A percentile compares a stretch with the other conserved stretches of the same genome.
These are phyloP conservation scores for Arabidopsis lyrata DNA, from an alignment of 441 rosid species.

Conservation along the genomic window DNA sequence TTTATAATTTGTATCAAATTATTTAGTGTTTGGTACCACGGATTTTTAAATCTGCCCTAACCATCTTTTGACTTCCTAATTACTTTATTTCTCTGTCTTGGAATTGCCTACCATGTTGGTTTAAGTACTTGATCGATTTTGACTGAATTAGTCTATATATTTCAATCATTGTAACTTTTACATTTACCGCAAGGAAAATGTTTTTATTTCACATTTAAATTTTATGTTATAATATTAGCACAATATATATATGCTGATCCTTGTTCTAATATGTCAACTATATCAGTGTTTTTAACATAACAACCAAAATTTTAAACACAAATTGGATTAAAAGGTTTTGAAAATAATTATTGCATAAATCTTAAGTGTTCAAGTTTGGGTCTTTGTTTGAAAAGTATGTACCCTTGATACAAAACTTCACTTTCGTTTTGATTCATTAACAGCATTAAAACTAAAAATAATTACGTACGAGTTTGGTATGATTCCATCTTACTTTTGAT, in stretches of 20 bases:
- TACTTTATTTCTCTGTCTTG: conserved; percentile 25
- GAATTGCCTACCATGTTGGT: conserved; percentile 21
- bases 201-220: background rate
- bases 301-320: background rate
- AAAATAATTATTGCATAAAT: conserved; percentile 2
- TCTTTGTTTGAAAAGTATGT: conserved; percentile 27
- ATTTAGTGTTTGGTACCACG: conserved; percentile 31
- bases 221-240: background rate
- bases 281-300: background rate
- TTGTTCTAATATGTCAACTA: conserved; percentile 3
- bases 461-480: conserved; percentile 42
- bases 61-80: conserved; percentile 6
- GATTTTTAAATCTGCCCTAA: conserved; percentile 29
- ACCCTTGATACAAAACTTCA: conserved; percentile 7
- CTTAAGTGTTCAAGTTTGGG: background rate
- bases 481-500: conserved; percentile 40
- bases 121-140: background rate
- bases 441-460: conserved; percentile 24
- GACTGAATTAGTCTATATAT: background rate
- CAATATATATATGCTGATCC: background rate
- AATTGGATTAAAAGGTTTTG: background rate
- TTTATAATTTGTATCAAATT: conserved; percentile 19
- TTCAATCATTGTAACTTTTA: background rate
- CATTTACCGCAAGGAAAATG: background rate
- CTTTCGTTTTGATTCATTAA: conserved; percentile 25